phyloP scores from a whole-genome alignment of 441 rosid genomes.

The Kokia cookei region DNA sequence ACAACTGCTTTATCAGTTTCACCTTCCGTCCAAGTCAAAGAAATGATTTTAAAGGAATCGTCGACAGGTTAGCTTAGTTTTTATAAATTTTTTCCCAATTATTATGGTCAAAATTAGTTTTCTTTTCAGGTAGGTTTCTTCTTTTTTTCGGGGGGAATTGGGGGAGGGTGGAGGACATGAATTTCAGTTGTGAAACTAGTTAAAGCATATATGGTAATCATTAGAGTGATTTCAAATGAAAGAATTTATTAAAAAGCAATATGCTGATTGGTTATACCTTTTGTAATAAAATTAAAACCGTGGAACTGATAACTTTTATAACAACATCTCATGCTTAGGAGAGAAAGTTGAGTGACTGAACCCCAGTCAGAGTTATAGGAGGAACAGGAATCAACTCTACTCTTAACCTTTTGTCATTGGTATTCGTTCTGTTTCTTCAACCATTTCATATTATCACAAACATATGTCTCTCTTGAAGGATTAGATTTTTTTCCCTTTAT shows the following conservation, averaged over 20 bases:
- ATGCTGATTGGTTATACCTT: not conserved
- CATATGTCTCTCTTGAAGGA: not conserved
- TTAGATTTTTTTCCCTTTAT: not conserved
- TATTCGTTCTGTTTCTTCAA: not conserved
- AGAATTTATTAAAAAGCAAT: not conserved
- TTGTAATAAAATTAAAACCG: not conserved
- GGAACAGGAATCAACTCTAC: not conserved
- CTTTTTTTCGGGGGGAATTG: not conserved
- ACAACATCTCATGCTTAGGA: not conserved
- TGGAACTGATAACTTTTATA: not conserved
- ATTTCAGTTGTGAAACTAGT: not conserved
- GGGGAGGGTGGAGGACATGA: not conserved
- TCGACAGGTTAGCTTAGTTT: slow-evolving; percentile 47
- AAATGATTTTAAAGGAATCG: slow-evolving; percentile 58
- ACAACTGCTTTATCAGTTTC: slow-evolving; percentile 71
- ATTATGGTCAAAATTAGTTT: not conserved
- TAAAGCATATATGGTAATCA: not conserved
- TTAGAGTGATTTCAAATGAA: not conserved
- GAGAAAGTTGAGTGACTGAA: not conserved
- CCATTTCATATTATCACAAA: not conserved
- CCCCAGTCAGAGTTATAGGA: not conserved
- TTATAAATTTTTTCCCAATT: not conserved
- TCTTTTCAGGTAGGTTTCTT: not conserved
- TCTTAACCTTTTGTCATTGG: not conserved
- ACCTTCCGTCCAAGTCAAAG: slow-evolving; percentile 53